Conservation (phyloP, 805 yeast species). For the Saccharomycopsis olivae region DNA sequence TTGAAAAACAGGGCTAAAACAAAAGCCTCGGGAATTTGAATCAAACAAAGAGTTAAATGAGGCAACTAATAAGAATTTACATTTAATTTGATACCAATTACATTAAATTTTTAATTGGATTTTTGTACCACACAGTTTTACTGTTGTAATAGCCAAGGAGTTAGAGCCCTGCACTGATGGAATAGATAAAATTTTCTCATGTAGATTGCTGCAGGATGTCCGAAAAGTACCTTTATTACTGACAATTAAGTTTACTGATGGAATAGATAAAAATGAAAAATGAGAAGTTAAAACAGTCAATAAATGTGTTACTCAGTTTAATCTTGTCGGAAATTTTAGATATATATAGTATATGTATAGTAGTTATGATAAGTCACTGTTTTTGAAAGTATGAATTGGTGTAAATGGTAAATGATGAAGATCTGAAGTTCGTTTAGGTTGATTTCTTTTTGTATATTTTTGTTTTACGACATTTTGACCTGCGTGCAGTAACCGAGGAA, state of each 20-base stretch:
- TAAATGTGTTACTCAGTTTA: background rate
- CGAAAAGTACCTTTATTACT: background rate
- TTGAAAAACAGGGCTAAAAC: background rate
- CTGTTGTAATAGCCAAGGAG: background rate
- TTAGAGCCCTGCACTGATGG: background rate
- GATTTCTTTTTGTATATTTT: too few relatives aligned
- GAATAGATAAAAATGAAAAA: constrained; percentile 1
- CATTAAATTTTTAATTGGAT: too few relatives aligned
- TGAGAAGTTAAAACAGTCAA: background rate
- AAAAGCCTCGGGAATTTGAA: background rate
- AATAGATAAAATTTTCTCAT: background rate
- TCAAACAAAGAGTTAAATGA: background rate
- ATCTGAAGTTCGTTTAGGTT: too few relatives aligned
- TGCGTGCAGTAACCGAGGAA: too few relatives aligned
- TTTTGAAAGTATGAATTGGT: too few relatives aligned
- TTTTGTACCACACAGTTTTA: too few relatives aligned
- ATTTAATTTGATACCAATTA: background rate
- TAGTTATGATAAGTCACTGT: too few relatives aligned
- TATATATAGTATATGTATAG: background rate
- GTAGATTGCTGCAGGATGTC: background rate
- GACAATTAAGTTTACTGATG: background rate
- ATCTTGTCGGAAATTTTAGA: background rate
- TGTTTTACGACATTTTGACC: too few relatives aligned
- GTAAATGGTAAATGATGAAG: too few relatives aligned
- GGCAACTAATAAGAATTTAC: background rate